Evolutionary conservation across 805 yeast genomes (phyloP).

Genomic region (Jamesozyma hellenica): DNA sequence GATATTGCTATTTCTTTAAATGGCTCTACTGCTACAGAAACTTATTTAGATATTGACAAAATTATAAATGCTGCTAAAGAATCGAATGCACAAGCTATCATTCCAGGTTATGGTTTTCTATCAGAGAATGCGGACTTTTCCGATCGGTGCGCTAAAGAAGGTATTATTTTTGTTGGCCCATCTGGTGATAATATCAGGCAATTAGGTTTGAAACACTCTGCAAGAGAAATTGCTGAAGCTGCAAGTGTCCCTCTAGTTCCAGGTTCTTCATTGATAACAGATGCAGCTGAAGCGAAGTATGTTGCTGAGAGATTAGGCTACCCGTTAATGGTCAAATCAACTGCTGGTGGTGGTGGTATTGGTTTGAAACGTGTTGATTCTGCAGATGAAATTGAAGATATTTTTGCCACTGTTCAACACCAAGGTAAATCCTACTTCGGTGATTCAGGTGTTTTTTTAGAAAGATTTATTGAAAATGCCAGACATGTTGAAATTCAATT

Average conservation of each 20-base stretch:
- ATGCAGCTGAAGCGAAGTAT: slow-evolving; percentile 62
- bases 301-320: slow-evolving; percentile 69
- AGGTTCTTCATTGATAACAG: slow-evolving; percentile 77
- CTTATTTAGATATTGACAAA: slow-evolving; percentile 78
- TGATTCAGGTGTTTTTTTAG: slow-evolving; percentile 90
- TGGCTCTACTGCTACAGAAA: slow-evolving; percentile 82
- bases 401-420: slow-evolving; percentile 84
- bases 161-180: slow-evolving; percentile 93
- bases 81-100: slow-evolving; percentile 84
- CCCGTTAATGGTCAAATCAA: slow-evolving; percentile 92
- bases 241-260: slow-evolving; percentile 97
- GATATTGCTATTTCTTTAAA: slow-evolving; percentile 72
- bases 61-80: slow-evolving; percentile 76
- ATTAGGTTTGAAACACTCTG: slow-evolving; percentile 91
- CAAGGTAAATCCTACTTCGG: slow-evolving; percentile 91
- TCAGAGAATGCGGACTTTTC: slow-evolving; percentile 96
- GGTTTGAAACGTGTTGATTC: slow-evolving; percentile 90
- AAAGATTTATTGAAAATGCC: slow-evolving; percentile 87
- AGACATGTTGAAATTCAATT: slow-evolving; percentile 95
- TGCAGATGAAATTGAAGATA: slow-evolving; percentile 68
- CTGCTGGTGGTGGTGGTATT: slow-evolving; percentile 99
- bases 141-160: slow-evolving; percentile 72
- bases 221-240: slow-evolving; percentile 80
- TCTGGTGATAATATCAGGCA: slow-evolving; percentile 85
- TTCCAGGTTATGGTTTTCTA: slow-evolving; percentile 95